These are phyloP conservation scores for Myxozyma neglecta DNA, from an alignment of 805 yeast genomes.

Conservation along the genomic window DNA sequence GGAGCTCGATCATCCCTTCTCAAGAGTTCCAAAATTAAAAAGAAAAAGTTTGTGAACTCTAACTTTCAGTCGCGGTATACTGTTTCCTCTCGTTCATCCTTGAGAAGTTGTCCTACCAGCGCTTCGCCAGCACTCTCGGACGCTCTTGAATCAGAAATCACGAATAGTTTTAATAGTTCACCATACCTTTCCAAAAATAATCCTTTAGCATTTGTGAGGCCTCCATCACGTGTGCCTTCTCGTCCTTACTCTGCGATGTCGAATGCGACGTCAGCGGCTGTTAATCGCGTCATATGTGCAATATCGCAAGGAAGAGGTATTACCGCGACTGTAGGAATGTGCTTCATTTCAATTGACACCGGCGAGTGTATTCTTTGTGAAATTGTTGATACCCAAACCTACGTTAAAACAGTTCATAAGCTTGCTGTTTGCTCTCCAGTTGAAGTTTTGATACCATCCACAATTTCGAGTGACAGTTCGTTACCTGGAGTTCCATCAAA, in stretches of 20 bases:
- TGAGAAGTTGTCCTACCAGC: too few relatives aligned
- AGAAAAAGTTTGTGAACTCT: too few relatives aligned
- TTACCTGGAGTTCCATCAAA: background rate
- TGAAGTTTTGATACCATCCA: conserved; percentile 26
- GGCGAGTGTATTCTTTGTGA: conserved; percentile 43
- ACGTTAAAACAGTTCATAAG: conserved; percentile 48
- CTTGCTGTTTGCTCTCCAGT: conserved; percentile 42
- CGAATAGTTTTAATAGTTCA: too few relatives aligned
- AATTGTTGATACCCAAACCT: conserved; percentile 49
- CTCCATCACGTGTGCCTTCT: background rate
- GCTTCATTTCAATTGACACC: conserved; percentile 43
- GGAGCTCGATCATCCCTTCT: too few relatives aligned
- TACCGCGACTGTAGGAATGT: conserved; percentile 43
- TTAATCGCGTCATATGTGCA: conserved; percentile 30
- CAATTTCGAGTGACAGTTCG: background rate
- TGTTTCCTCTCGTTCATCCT: too few relatives aligned
- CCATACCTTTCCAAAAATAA: too few relatives aligned
- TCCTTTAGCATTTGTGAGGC: background rate
- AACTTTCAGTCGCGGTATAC: too few relatives aligned
- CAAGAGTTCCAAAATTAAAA: too few relatives aligned
- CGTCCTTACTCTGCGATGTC: conserved; percentile 24
- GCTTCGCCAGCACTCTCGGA: too few relatives aligned
- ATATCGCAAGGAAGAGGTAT: conserved; percentile 34
- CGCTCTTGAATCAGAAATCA: too few relatives aligned
- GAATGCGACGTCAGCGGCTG: background rate